Evolutionary conservation across 2,329 filamentous ascomycete species (phyloP).

Genomic region (Fusarium citri): DNA sequence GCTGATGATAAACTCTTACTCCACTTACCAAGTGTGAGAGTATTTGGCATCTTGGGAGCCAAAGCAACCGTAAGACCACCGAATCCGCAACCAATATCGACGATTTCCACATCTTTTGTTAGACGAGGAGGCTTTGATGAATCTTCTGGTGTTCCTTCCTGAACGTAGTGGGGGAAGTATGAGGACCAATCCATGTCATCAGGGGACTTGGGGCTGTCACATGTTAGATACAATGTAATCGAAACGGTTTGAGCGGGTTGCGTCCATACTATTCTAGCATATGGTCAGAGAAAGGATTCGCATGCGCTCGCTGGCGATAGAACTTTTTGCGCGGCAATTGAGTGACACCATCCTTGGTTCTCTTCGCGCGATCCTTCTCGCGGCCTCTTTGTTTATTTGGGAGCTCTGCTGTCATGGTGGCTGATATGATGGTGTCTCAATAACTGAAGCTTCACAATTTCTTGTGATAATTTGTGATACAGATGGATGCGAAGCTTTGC

Average conservation of each 20-base stretch:
- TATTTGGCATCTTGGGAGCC: constrained; percentile 82
- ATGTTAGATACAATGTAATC: constrained; percentile 24
- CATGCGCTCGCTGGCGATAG: constrained; percentile 95
- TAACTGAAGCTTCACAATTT: not conserved
- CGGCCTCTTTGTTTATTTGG: constrained; percentile 73
- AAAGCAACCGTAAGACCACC: constrained; percentile 90
- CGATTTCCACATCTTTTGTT: constrained; percentile 82
- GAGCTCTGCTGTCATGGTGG: constrained; percentile 46
- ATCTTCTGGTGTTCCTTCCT: constrained; percentile 52
- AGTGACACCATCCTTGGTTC: constrained; percentile 63
- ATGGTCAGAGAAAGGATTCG: constrained; percentile 98
- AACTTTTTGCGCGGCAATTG: constrained; percentile 92
- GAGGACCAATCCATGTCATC: constrained; percentile 90
- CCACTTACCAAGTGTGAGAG: constrained; percentile 79
- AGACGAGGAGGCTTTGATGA: constrained; percentile 45
- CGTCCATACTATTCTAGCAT: constrained; percentile 79
- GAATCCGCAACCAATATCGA: constrained; percentile 97
- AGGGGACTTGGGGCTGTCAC: constrained; percentile 77
- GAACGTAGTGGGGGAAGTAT: constrained; percentile 81
- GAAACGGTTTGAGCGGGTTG: constrained; percentile 10
- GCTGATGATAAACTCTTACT: not conserved
- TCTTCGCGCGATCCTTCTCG: constrained; percentile 70
- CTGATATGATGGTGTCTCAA: constrained; percentile 7
- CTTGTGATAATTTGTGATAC: constrained; percentile 28
- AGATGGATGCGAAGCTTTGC: constrained; percentile 25